Conservation (phyloP, 768 basidiomycete species). For the Lentinula lateritia region DNA sequence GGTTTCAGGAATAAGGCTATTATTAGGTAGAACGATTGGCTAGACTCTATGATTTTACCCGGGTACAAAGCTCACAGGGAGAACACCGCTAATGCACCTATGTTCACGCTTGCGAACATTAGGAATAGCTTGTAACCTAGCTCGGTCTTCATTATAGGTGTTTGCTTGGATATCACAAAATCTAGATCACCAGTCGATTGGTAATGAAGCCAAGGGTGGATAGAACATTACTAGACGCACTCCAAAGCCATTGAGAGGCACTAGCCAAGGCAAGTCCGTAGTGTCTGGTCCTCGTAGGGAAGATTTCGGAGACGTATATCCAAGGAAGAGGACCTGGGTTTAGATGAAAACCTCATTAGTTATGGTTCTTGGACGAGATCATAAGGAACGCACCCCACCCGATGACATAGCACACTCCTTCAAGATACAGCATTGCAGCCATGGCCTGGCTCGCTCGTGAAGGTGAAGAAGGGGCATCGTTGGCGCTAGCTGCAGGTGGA, state of each 20-base stretch:
- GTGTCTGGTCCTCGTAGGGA: constrained; percentile 78
- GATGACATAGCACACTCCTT: constrained; percentile 60
- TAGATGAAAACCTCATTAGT: not conserved
- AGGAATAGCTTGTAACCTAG: constrained; percentile 51
- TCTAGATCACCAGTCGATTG: constrained; percentile 25
- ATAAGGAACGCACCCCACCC: constrained; percentile 38
- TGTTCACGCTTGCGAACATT: constrained; percentile 49
- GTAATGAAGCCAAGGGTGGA: not conserved
- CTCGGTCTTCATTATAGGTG: constrained; percentile 38
- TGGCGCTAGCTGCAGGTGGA: constrained; percentile 17
- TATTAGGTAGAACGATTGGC: constrained; percentile 24
- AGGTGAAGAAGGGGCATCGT: constrained; percentile 11
- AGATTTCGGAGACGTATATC: constrained; percentile 79
- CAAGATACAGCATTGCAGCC: constrained; percentile 61
- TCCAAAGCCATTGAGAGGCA: constrained; percentile 71
- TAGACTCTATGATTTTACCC: no score
- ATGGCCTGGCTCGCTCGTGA: constrained; percentile 49
- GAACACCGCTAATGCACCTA: constrained; percentile 46
- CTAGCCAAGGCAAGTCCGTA: constrained; percentile 74
- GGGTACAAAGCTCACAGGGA: constrained; percentile 26
- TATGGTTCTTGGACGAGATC: not conserved
- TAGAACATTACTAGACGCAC: constrained; percentile 22
- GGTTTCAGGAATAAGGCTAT: constrained; percentile 46
- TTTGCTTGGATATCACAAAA: constrained; percentile 46
- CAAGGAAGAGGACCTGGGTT: constrained; percentile 40